phyloP scores from a whole-genome alignment of 2,329 filamentous ascomycete genomes.

The Aureobasidium pullulans region DNA sequence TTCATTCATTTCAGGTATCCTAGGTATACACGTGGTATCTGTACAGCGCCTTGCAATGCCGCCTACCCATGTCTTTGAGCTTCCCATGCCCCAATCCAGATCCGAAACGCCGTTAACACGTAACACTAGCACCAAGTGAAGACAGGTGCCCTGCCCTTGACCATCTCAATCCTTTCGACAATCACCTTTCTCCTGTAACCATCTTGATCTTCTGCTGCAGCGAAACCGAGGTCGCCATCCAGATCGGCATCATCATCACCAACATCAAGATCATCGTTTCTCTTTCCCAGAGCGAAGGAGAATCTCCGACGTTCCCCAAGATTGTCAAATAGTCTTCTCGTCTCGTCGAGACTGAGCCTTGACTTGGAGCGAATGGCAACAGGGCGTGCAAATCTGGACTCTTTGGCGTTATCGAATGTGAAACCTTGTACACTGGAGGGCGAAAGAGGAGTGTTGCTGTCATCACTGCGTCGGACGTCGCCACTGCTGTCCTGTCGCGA shows the following conservation, averaged over 20 bases:
- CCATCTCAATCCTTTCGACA: constrained; percentile 89
- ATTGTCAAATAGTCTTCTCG: constrained; percentile 24
- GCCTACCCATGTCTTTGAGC: not conserved
- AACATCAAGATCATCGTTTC: constrained; percentile 30
- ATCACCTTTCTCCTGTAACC: constrained; percentile 88
- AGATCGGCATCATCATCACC: constrained; percentile 52
- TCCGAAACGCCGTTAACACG: not conserved
- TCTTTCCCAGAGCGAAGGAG: constrained; percentile 19
- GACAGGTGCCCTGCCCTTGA: constrained; percentile 90
- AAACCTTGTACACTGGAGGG: constrained; percentile 30
- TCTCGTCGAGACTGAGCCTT: constrained; percentile 37
- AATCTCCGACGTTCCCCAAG: constrained; percentile 22
- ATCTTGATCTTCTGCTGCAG: constrained; percentile 89
- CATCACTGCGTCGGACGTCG: constrained; percentile 25
- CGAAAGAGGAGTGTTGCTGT: constrained; percentile 22
- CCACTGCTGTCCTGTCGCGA: constrained; percentile 39
- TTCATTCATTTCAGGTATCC: not conserved
- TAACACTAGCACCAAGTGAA: constrained; percentile 81
- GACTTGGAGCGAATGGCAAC: constrained; percentile 20
- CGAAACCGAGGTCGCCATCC: constrained; percentile 90
- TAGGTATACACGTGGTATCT: constrained; percentile 3
- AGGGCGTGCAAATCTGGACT: constrained; percentile 18
- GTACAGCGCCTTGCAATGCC: constrained; percentile 6
- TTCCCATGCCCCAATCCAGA: not conserved
- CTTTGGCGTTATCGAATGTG: constrained; percentile 18